Evolutionary conservation across 495 filamentous ascomycete genomes (phyloP).

Genomic region (Hypoxylon fuscum): DNA sequence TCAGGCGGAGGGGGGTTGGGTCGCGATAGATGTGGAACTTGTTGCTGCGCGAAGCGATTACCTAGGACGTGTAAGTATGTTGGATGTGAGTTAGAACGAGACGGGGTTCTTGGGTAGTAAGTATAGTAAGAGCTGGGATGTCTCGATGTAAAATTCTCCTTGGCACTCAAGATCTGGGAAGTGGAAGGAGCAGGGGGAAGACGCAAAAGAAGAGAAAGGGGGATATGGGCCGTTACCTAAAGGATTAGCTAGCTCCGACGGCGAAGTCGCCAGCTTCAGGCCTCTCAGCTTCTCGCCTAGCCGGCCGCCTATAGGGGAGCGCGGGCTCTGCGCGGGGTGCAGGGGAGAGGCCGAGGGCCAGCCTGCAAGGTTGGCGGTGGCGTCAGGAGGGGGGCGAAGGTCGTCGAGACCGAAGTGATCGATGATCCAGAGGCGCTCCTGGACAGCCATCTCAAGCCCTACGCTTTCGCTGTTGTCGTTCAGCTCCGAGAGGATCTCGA

Average conservation of each 20-base stretch:
- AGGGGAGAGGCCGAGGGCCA: slow-evolving; percentile 34
- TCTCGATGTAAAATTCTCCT: no score
- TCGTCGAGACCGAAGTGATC: slow-evolving; percentile 73
- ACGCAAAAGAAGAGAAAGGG: background rate
- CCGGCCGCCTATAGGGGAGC: slow-evolving; percentile 69
- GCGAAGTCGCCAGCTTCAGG: slow-evolving; percentile 76
- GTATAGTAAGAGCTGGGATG: no score
- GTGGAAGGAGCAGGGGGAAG: background rate
- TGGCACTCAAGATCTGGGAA: no score
- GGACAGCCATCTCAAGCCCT: slow-evolving; percentile 79
- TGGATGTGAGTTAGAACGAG: background rate
- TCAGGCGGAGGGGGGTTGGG: slow-evolving; percentile 60
- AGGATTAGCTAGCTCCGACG: slow-evolving; percentile 61
- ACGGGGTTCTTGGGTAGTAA: no score
- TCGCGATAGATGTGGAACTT: slow-evolving; percentile 11
- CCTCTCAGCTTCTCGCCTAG: slow-evolving; percentile 80
- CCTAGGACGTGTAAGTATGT: slow-evolving; percentile 8
- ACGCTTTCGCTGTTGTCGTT: slow-evolving; percentile 76
- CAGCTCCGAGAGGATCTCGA: slow-evolving; percentile 72
- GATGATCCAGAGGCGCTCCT: slow-evolving; percentile 85
- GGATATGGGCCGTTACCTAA: slow-evolving; percentile 51
- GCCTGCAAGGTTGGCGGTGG: slow-evolving; percentile 28
- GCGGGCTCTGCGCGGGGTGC: slow-evolving; percentile 57
- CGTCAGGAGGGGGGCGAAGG: slow-evolving; percentile 20
- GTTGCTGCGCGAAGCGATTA: slow-evolving; percentile 15